Evolutionary conservation across 140 eudicot genomes (phyloP), one percentile per base, ranked within the genome.

Genomic region (Cichorium intybus): DNA sequence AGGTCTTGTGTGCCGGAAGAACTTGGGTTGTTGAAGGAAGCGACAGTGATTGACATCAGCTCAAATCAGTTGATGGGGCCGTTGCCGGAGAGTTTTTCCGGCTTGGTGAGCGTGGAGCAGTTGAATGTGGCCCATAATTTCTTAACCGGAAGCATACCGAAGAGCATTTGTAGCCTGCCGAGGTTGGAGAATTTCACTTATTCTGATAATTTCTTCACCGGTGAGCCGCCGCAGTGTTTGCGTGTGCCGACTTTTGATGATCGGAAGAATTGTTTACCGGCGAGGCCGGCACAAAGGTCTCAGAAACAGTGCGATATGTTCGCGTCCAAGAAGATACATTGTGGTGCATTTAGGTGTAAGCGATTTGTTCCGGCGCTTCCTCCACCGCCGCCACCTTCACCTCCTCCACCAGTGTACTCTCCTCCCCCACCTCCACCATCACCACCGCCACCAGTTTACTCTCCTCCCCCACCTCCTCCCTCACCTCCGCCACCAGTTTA

Each of bases 11-110:
- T 89, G 64, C 95, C 97, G 10, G 51, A 68, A 12, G 81, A 80
- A 49, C 60, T 89, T 5, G 89, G 89, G 23, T 5, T 77, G 76
- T 68, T 89, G 77, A 83, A 72, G 66, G 72, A 86, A 12, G 66
- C 82, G 72, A 89, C 95, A 3, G 97, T 89, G 72, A 60, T 89
- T 60, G 97, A 89, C 61, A 83, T 81, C 24, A 84, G 97, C 23
- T 72, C 4, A 16, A 89, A 89, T 39, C 65, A 74, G 62, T 49
- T 89, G 21, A 46, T 81, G 82, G 97, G 97, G 24, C 85, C 92
- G 1, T 72, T 89, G 79, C 97, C 97, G 50, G 84, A 79, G 3
- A 55, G 62, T 10, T 10, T 89, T 27, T 82, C 85, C 0, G 89
- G 79, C 0, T 56, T 89, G 88, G 56, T 26, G 69, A 84, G 75